These are phyloP conservation scores for Paraphaeosphaeria minitans DNA, from an alignment of 2,329 filamentous ascomycete genomes.

Conservation along the genomic window DNA sequence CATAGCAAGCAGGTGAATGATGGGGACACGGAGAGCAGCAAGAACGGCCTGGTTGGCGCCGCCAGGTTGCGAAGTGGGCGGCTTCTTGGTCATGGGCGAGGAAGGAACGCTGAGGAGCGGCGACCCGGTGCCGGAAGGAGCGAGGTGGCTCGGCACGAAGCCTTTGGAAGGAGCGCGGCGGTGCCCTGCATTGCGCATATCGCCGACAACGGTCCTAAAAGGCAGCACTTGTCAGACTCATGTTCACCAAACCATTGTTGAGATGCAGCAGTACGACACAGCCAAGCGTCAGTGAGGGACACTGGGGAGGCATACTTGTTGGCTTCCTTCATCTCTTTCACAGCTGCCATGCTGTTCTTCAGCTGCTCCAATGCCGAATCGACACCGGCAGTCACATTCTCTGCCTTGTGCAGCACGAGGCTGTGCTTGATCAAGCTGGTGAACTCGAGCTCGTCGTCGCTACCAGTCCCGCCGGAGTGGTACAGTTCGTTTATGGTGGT, in stretches of 20 bases:
- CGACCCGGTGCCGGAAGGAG: conserved; percentile 46
- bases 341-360: conserved; percentile 63
- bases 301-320: conserved; percentile 55
- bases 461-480: conserved; percentile 47
- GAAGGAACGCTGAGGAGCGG: conserved; percentile 47
- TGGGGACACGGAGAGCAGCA: conserved; percentile 51
- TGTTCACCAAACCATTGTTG: conserved; percentile 16
- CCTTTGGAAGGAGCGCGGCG: conserved; percentile 44
- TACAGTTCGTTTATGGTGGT: conserved; percentile 64
- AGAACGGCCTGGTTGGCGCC: conserved; percentile 39
- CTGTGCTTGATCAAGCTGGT: conserved; percentile 63
- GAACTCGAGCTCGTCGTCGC: conserved; percentile 58
- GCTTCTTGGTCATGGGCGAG: conserved; percentile 41
- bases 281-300: conserved; percentile 25
- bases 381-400: conserved; percentile 60
- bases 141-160: conserved; percentile 43
- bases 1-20: conserved; percentile 60
- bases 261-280: conserved; percentile 14
- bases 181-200: conserved; percentile 40
- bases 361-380: conserved; percentile 65
- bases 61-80: conserved; percentile 50
- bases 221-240: conserved; percentile 37
- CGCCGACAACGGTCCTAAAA: conserved; percentile 44
- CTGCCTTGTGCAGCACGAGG: conserved; percentile 59
- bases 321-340: conserved; percentile 65